Evolutionary conservation across 495 filamentous ascomycete species (phyloP), one percentile per base, ranked within the genome.

Genomic region (Daldinia grandis): DNA sequence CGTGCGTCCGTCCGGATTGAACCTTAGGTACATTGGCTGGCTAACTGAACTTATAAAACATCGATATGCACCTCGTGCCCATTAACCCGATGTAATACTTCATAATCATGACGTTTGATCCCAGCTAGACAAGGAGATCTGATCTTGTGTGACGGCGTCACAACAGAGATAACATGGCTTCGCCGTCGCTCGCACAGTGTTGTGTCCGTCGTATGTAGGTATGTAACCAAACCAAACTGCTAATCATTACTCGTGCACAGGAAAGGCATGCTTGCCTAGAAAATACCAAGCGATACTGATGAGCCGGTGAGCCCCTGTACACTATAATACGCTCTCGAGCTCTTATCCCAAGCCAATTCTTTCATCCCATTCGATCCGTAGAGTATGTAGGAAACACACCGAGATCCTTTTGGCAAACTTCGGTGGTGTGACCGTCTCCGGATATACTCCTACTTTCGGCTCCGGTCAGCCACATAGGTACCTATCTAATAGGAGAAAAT

Each of bases 401-500:
- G 37, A 53, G 42, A 37, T 53, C 42, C 15, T 40, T 58, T 27
- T 58, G 30, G 54, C 28, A 19, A 25, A 27, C 50, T n/a, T 30
- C 67, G 35, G 67, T 21, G 44, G 37, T 69, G 40, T 35, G 37
- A 64, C 60, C 17, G 47, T 63, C 35, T 5, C 58, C 63, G 68
- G 68, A 66, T 33, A 15, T 15, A 58, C 25, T 63, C 14, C 68
- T 67, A 55, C 64, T 21, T 59, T 60, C 59, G 40, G 55, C 15
- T 27, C 35, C 35, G 25, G 47, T 37, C 7, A 44, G 54, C 49
- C 49, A 38, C 55, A 51, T 60, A 27, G 54, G 12, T 64, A 14
- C 42, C 37, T 62, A 60, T 33, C 62, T 44, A n/a, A n/a, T n/a
- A 68, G 64, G 58, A 62, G 51, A 19, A 35, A 31, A 63, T 67